Conservation (phyloP, 2,329 filamentous ascomycete species). For the Trichothecium roseum region DNA sequence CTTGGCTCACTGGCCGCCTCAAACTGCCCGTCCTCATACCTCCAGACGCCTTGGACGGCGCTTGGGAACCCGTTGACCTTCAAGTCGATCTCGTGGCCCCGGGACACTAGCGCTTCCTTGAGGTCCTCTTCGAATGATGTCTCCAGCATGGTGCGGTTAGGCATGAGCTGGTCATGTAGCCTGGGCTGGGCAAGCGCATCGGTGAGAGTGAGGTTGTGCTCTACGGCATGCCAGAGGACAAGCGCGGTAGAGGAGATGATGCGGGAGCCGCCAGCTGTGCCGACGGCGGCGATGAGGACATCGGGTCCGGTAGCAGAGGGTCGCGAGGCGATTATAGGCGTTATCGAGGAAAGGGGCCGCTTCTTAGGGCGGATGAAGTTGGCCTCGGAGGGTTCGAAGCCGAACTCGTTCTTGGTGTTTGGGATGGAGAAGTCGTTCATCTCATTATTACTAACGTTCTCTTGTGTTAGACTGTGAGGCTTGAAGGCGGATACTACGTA, state of each 20-base stretch:
- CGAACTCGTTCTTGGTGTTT: slow-evolving; percentile 66
- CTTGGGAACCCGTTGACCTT: slow-evolving; percentile 36
- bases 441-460: slow-evolving; percentile 42
- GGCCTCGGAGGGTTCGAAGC: slow-evolving; percentile 65
- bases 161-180: slow-evolving; percentile 74
- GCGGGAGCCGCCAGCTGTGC: slow-evolving; percentile 69
- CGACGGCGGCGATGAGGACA: slow-evolving; percentile 57
- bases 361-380: slow-evolving; percentile 80
- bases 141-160: slow-evolving; percentile 60
- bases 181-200: slow-evolving; percentile 57
- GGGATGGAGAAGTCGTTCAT: slow-evolving; percentile 84
- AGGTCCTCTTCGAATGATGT: slow-evolving; percentile 60
- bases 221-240: slow-evolving; percentile 61
- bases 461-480: no score
- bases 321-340: slow-evolving; percentile 63
- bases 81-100: slow-evolving; percentile 65
- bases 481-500: slow-evolving; percentile 25
- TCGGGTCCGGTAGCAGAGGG: slow-evolving; percentile 23
- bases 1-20: slow-evolving; percentile 70
- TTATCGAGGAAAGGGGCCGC: slow-evolving; percentile 73
- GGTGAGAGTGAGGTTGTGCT: slow-evolving; percentile 46
- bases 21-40: slow-evolving; percentile 55
- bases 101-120: slow-evolving; percentile 20
- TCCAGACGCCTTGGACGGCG: slow-evolving; percentile 59
- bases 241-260: slow-evolving; percentile 77